Base-by-base conservation (phyloP, 768 basidiomycete genomes). In the Lanmaoa rubissima region DNA sequence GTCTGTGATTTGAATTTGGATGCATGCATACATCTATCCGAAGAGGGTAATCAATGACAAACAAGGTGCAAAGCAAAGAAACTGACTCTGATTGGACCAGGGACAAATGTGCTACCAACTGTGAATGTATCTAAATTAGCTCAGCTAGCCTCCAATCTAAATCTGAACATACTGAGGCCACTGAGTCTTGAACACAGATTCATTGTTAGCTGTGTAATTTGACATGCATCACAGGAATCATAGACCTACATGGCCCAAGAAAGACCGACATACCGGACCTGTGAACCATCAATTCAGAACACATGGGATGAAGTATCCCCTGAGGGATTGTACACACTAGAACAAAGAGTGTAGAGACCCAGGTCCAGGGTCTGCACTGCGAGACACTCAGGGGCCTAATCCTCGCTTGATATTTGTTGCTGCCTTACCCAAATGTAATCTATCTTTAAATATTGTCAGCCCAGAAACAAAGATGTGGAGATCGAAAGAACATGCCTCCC, bases 341-440 rank as follows among this genome's bases (percentile, higher is more conserved):
- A 28, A 56, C 9, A 40, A 38, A 56, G 0, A 52, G 10, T 4
- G 38, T 19, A 2, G 55, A 56, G 11, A 53, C 14, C 51, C 16
- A 36, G 8, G 24, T 40, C 55, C 55, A 53, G 12, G 28, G 8
- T 12, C 34, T 41, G 14, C 16, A n/a, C 55, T 56, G 13, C 38
- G 8, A 1, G 1, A 32, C 3, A 26, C 1, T 53, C 24, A 46
- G 36, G 5, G 36, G 31, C 12, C 26, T 28, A 0, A 3, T 26
- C 3, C 12, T 19, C 10, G 5, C 24, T 34, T 3, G 16, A 47
- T 11, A 13, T 12, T 2, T 13, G 21, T 34, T 19, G n/a, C 7
- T 35, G 35, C 6, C 43, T 39, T n/a, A 53, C 51, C 51, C 51
- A 57, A 6, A 54, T 17, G 34, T 57, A 46, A 5, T 57, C 32